Evolutionary conservation across 2,329 filamentous ascomycete genomes (phyloP).

Genomic region (Scedosporium dehoogii): DNA sequence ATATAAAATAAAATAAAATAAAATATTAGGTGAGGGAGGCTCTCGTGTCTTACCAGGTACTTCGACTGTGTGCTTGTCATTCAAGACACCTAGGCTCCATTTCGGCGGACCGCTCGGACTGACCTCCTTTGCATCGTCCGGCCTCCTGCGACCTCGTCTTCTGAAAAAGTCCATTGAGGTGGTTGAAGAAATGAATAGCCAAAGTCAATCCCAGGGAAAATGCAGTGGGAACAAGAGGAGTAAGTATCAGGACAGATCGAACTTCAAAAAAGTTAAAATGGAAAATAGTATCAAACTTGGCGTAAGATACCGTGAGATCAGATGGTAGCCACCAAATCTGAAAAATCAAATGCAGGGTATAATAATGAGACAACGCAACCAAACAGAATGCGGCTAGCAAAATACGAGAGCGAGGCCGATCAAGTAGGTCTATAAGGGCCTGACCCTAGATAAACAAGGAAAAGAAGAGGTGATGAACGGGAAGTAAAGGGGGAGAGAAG

Average conservation of each 20-base stretch:
- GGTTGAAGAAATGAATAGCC: not conserved
- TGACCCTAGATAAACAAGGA: too few species aligned
- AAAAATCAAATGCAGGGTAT: too few species aligned
- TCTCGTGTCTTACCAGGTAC: conserved; percentile 58
- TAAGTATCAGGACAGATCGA: not conserved
- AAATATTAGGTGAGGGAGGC: not conserved
- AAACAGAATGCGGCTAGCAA: too few species aligned
- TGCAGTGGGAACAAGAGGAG: not conserved
- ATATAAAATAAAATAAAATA: not conserved
- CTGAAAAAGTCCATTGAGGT: not conserved
- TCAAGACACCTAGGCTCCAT: conserved; percentile 71
- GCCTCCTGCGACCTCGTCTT: not conserved
- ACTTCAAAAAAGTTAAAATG: not conserved
- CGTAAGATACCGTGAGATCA: too few species aligned
- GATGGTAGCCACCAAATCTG: too few species aligned
- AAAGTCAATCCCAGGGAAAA: not conserved
- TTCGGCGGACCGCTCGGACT: conserved; percentile 19
- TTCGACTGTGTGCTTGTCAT: conserved; percentile 71
- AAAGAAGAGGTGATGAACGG: too few species aligned
- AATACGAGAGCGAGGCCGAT: too few species aligned
- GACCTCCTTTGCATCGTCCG: not conserved
- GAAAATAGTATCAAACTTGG: not conserved
- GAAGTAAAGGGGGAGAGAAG: not conserved
- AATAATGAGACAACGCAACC: too few species aligned
- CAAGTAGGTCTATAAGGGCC: too few species aligned